Conservation (phyloP, 306 rosid species). For the Pyrus communis region DNA sequence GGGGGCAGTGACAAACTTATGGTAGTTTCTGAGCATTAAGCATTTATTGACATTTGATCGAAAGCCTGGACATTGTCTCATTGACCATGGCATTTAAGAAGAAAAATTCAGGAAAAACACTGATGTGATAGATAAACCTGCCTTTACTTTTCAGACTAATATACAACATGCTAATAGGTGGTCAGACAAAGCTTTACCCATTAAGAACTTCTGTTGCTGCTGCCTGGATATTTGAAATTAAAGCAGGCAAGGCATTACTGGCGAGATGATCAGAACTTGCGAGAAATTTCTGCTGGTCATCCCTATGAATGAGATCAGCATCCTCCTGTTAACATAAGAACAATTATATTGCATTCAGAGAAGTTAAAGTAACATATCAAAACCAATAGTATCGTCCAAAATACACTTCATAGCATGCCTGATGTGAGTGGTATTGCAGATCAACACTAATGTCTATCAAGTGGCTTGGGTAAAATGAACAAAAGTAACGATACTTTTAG, state of each 20-base stretch:
- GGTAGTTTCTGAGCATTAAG: neutral
- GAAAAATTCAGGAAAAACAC: neutral
- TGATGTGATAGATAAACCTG: neutral
- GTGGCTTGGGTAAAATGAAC: neutral
- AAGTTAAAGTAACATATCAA: neutral
- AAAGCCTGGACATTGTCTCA: neutral
- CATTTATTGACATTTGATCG: neutral
- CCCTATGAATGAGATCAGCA: slow-evolving; percentile 53
- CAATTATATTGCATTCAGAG: neutral
- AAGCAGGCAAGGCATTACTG: slow-evolving; percentile 49
- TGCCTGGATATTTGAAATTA: slow-evolving; percentile 62
- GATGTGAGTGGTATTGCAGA: neutral
- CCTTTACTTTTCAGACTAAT: neutral
- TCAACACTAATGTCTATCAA: neutral
- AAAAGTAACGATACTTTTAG: neutral
- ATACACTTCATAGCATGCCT: neutral
- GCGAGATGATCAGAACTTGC: slow-evolving; percentile 73
- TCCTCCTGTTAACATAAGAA: slow-evolving; percentile 50
- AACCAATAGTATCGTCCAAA: neutral
- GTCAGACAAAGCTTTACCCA: slow-evolving; percentile 51
- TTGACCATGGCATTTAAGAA: neutral
- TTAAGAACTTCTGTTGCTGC: slow-evolving; percentile 68
- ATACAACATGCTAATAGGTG: slow-evolving; percentile 15
- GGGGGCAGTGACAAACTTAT: neutral
- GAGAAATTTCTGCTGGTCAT: slow-evolving; percentile 82